Base-by-base conservation (phyloP, 1,139 yeast species). In the Lodderomyces oxycetoniae region DNA sequence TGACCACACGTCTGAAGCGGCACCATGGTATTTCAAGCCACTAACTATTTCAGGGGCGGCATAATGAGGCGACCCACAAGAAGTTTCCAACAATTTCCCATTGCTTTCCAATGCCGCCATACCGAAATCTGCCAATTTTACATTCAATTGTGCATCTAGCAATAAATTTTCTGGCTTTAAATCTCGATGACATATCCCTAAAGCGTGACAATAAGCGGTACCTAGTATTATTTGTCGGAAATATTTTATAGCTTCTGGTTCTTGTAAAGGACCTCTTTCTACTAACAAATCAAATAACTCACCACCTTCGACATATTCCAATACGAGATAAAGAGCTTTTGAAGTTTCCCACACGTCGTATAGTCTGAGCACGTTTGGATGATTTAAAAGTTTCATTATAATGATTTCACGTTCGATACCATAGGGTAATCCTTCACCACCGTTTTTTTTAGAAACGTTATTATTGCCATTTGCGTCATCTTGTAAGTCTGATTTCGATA, bases 271-370 rank as follows among this genome's bases (percentile, higher is more conserved):
- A 5, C 95, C 93, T 52, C 80, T 78, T 46, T 86, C 83, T 5
- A 83, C 87, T 43, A 83, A 61, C 41, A 79, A 69, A 49, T 83
- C 93, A 46, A 83, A 83, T 34, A 83, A 61, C 56, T 83, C 93
- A 38, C 93, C 93, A 16, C 91, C 91, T 56, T 83, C 89, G 21
- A 83, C 89, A 53, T 82, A 83, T 55, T 83, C 93, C 35, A 84
- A 60, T 11, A 83, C 88, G 45, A 83, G 59, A 47, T 81, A 83
- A 32, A 83, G 62, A 26, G 85, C 88, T 46, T 77, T 78, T 40
- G 83, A 77, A 34, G 86, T 82, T 58, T 83, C 93, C 91, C 91
- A 83, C 29, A 83, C 93, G 50, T 83, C 93, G 47, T 81, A 81
- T 34, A 83, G 61, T 33, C 85, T 73, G 60, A 83, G 73, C 13